phyloP scores from a whole-genome alignment of 2,329 filamentous ascomycete genomes.

The Dothiorella sarmentorum region DNA sequence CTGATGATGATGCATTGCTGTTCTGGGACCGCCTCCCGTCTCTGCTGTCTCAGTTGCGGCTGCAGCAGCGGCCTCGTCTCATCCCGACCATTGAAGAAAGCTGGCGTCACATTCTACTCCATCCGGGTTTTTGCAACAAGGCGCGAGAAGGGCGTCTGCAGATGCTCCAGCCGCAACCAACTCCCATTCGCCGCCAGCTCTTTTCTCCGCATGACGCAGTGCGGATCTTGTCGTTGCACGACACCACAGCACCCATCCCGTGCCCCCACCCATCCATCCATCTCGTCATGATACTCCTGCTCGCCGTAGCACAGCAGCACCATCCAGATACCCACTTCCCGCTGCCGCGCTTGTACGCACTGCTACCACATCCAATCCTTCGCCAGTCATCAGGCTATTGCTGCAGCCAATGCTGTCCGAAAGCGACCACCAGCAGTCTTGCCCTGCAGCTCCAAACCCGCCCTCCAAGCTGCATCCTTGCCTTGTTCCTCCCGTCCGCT shows the following conservation, averaged over 20 bases:
- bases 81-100: conserved; percentile 7
- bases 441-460: conserved; percentile 7
- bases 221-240: conserved; percentile 11
- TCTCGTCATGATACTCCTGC: conserved; percentile 6
- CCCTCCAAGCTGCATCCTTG: background rate
- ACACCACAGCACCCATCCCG: conserved; percentile 8
- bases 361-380: background rate
- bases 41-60: background rate
- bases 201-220: conserved; percentile 1
- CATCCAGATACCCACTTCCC: conserved; percentile 13
- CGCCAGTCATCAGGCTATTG: conserved; percentile 11
- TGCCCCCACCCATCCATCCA: conserved; percentile 1
- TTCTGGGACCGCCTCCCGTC: background rate
- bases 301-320: conserved; percentile 7
- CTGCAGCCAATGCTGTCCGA: background rate
- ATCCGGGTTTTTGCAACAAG: conserved; percentile 9
- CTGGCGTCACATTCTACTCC: background rate
- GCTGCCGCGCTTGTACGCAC: conserved; percentile 12
- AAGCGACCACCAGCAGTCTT: conserved; percentile 10
- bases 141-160: conserved; percentile 1
- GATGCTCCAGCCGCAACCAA: background rate
- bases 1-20: background rate
- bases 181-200: conserved; percentile 1
- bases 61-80: conserved; percentile 4
- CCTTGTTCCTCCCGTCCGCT: conserved; percentile 5